Evolutionary conservation across 768 basidiomycete genomes (phyloP).

Genomic region (Trametes cinnabarina): DNA sequence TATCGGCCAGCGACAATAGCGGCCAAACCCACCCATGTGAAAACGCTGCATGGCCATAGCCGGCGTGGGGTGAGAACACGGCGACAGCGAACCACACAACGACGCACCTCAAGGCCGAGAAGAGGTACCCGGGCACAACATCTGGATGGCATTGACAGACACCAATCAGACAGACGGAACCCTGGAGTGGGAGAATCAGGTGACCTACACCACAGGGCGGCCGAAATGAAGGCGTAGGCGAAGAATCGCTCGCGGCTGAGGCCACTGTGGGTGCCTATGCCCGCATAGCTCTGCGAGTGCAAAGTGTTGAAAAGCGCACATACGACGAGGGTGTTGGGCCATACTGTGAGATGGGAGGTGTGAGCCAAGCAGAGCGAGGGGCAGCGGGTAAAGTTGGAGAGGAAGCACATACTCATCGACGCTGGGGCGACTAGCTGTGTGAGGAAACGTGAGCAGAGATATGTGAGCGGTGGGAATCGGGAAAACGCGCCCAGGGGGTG

Average conservation of each 20-base stretch:
- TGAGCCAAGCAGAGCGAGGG: too few species aligned
- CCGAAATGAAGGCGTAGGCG: slow-evolving; percentile 56
- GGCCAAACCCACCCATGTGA: slow-evolving; percentile 15
- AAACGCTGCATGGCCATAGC: slow-evolving; percentile 2
- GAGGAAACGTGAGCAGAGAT: slow-evolving; percentile 52
- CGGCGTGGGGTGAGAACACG: too few species aligned
- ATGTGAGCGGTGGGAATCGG: neutral
- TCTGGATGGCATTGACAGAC: slow-evolving; percentile 22
- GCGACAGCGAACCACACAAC: slow-evolving; percentile 63
- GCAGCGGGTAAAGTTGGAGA: slow-evolving; percentile 28
- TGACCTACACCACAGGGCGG: slow-evolving; percentile 48
- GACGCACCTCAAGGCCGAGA: slow-evolving; percentile 82
- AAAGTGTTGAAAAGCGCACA: slow-evolving; percentile 78
- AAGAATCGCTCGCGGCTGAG: slow-evolving; percentile 79
- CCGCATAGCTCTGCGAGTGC: slow-evolving; percentile 66
- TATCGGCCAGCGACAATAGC: neutral
- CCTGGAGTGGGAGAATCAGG: slow-evolving; percentile 5
- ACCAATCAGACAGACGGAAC: neutral
- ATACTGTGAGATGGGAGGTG: slow-evolving; percentile 36
- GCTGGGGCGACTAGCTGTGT: slow-evolving; percentile 51
- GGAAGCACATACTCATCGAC: slow-evolving; percentile 42
- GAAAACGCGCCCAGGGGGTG: slow-evolving; percentile 24
- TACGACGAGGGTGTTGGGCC: slow-evolving; percentile 73
- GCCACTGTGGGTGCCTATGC: slow-evolving; percentile 57
- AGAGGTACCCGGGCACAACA: slow-evolving; percentile 61